These are phyloP conservation scores for Stenogyne calaminthoides DNA, from an alignment of 305 asterid genomes.

Conservation along the genomic window DNA sequence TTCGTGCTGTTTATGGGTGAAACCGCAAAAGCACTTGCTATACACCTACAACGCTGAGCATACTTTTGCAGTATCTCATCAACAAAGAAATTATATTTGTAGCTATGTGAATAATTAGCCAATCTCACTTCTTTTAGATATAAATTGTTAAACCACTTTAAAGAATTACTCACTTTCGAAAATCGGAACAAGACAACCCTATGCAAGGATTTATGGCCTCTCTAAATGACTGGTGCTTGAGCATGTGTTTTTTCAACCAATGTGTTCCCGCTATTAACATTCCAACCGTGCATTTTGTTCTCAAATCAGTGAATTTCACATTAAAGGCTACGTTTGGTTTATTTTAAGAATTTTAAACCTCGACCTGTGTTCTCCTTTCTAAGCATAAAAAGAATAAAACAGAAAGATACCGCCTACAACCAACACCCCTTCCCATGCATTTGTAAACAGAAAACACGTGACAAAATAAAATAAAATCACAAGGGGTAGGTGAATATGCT, in stretches of 20 bases:
- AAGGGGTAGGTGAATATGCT: not conserved
- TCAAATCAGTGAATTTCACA: conserved; percentile 11
- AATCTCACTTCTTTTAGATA: not conserved
- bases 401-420: not conserved
- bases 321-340: not conserved
- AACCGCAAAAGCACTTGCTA: conserved; percentile 1
- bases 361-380: not conserved
- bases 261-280: not conserved
- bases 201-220: not conserved
- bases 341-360: not conserved
- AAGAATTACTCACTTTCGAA: not conserved
- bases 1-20: conserved; percentile 15
- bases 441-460: not conserved
- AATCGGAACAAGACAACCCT: not conserved
- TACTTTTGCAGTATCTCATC: not conserved
- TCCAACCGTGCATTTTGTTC: conserved; percentile 14
- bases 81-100: not conserved
- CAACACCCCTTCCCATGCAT: not conserved
- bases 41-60: not conserved
- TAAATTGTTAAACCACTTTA: not conserved
- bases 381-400: not conserved
- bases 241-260: not conserved
- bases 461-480: not conserved
- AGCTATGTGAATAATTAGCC: conserved; percentile 16
- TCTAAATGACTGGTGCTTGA: not conserved